A percentile compares a stretch with the other conserved stretches of the same genome.
These are phyloP conservation scores for Colletotrichum sp. DNA, from an alignment of 2,329 filamentous ascomycete species.

Conservation along the genomic window DNA sequence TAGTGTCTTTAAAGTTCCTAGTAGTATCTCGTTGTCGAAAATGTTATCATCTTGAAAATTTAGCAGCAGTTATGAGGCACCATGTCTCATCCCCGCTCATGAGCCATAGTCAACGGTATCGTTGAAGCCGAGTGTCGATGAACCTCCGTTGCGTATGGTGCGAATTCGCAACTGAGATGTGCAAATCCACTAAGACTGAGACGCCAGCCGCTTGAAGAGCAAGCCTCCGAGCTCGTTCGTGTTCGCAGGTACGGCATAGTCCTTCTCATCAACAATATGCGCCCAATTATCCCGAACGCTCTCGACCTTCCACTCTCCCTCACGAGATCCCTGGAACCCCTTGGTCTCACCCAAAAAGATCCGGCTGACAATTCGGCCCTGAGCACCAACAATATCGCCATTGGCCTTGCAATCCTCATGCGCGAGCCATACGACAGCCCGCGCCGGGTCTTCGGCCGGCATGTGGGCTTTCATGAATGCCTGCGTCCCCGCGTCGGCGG, in stretches of 20 bases:
- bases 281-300: not conserved
- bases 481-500: not conserved
- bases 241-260: not conserved
- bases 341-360: not conserved
- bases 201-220: not conserved
- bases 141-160: no score
- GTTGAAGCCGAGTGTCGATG: not conserved
- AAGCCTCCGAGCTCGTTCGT: not conserved
- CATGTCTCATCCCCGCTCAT: not conserved
- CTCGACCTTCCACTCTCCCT: not conserved
- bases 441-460: not conserved
- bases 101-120: rapidly evolving
- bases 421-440: not conserved
- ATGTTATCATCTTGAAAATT: not conserved
- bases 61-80: not conserved
- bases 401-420: not conserved
- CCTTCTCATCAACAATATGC: not conserved
- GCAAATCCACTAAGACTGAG: not conserved
- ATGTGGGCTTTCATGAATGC: not conserved
- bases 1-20: not conserved
- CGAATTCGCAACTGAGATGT: no score
- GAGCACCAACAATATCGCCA: not conserved
- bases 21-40: rapidly evolving
- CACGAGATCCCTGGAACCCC: not conserved
- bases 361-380: not conserved